Evolutionary conservation across 1,284 basidiomycete genomes (phyloP), one percentile per base, ranked within the genome.

Genomic region (Mycena citricolor): DNA sequence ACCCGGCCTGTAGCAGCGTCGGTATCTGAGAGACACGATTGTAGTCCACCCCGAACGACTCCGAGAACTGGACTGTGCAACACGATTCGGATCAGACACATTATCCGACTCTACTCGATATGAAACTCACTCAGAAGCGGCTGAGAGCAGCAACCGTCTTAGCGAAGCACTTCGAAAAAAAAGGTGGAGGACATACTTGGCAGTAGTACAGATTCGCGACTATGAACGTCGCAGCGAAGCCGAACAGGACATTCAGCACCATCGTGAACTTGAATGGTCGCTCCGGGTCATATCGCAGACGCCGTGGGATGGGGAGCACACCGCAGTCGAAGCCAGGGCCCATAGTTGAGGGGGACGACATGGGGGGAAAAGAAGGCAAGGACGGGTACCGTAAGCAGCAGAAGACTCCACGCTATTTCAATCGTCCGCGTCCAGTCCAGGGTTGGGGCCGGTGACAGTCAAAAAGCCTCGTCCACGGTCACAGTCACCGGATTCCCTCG

Each of bases 181-280:
- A n/a, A n/a, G n/a, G n/a, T n/a, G n/a, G n/a, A n/a, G n/a, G n/a
- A 20, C 31, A 14, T 32, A 48, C 50, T 35, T 85, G 86, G 47
- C 80, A 81, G 52, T 87, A 88, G 56, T 86, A 88, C 37, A 87
- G 57, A 51, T 87, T 88, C 14, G 76, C 72, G 20, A 77, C 77
- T 32, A 66, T 62, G 44, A 78, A 76, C n/a, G 85, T 86, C 54
- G 80, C 78, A n/a, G 76, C 77, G 44, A 84, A 67, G 10, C 83
- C 85, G 55, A 90, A 88, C 0, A 78, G 69, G 10, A 67, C 56
- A 44, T 87, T 88, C 47, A 88, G 63, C 35, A 74, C 39, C 24
- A 81, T 44, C 1, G 81, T 80, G 57, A 86, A 88, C 33, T 78
- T 68, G 33, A 77, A 77, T 1, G 80, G 79, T 25, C 67, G 69